Percentiles rank a stretch among this genome's conserved stretches.
Conservation (phyloP, 345 rosid genomes). For the Gossypium turneri region DNA sequence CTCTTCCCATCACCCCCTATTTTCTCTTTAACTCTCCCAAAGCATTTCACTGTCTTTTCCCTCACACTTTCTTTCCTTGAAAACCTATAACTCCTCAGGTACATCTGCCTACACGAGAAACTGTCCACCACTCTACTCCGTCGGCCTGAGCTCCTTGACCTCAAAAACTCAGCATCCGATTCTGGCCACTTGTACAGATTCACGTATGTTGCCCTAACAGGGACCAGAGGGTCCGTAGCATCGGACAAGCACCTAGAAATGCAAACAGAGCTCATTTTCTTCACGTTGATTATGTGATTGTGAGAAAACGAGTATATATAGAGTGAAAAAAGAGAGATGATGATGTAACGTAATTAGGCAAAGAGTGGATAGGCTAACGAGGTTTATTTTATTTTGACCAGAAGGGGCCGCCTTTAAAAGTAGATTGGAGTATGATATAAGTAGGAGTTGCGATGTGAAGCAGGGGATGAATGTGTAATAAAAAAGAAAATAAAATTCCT, state of each 20-base stretch:
- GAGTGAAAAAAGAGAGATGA: background rate
- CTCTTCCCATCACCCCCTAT: conserved; percentile 18
- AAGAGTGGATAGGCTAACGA: conserved; percentile 14
- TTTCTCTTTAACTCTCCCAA: conserved; percentile 26
- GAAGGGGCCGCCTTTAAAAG: conserved; percentile 1
- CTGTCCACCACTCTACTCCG: conserved; percentile 29
- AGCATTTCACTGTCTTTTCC: conserved; percentile 32
- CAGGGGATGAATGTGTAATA: no score
- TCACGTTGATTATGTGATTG: background rate
- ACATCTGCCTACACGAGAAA: conserved; percentile 45
- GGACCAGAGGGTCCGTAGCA: conserved; percentile 12
- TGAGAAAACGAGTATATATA: background rate
- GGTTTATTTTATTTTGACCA: background rate
- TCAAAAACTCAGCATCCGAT: conserved; percentile 21
- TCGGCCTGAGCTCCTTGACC: conserved; percentile 20
- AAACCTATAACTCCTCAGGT: conserved; percentile 48
- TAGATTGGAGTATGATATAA: conserved; percentile 19
- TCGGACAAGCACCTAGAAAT: conserved; percentile 26
- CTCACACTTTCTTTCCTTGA: conserved; percentile 30
- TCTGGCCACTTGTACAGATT: conserved; percentile 35
- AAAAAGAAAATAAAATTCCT: no score
- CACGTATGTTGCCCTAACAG: conserved; percentile 22
- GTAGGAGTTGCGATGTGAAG: no score
- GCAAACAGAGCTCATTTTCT: conserved; percentile 26
- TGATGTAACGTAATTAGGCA: conserved; percentile 9